These are phyloP conservation scores for Musa troglodytarum DNA, from an alignment of 176 grass and related monocot species.

Conservation along the genomic window DNA sequence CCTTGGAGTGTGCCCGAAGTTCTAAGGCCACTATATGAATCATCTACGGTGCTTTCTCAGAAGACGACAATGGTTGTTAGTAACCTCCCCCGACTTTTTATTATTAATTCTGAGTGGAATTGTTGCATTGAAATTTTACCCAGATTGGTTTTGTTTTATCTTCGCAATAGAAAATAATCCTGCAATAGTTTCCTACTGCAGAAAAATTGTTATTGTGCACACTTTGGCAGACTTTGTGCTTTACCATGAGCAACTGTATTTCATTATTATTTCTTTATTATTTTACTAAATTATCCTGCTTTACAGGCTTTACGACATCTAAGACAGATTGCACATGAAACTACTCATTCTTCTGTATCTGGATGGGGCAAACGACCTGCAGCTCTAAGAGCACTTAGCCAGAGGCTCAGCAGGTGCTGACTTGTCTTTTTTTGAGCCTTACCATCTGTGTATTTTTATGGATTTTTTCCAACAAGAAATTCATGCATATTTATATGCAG, in stretches of 20 bases:
- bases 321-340: conserved; percentile 63
- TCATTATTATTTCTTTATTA: neutral
- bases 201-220: neutral
- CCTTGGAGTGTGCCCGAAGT: conserved; percentile 94
- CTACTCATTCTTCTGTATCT: conserved; percentile 43
- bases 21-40: conserved; percentile 75
- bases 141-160: neutral
- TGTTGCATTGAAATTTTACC: neutral
- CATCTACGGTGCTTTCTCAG: conserved; percentile 71
- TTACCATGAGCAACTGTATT: conserved; percentile 4
- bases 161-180: too few relatives aligned
- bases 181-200: too few relatives aligned
- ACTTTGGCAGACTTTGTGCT: conserved; percentile 7
- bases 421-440: neutral
- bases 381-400: conserved; percentile 72
- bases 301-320: conserved; percentile 77
- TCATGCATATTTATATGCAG: conserved; percentile 21
- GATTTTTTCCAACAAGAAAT: too few relatives aligned
- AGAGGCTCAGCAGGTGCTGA: conserved; percentile 66
- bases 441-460: neutral
- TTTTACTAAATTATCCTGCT: neutral
- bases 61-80: conserved; percentile 36
- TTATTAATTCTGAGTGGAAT: neutral
- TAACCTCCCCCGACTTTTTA: neutral
- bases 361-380: conserved; percentile 71